These are phyloP conservation scores for Lupinus albus DNA, from an alignment of 306 rosid species.

Conservation along the genomic window DNA sequence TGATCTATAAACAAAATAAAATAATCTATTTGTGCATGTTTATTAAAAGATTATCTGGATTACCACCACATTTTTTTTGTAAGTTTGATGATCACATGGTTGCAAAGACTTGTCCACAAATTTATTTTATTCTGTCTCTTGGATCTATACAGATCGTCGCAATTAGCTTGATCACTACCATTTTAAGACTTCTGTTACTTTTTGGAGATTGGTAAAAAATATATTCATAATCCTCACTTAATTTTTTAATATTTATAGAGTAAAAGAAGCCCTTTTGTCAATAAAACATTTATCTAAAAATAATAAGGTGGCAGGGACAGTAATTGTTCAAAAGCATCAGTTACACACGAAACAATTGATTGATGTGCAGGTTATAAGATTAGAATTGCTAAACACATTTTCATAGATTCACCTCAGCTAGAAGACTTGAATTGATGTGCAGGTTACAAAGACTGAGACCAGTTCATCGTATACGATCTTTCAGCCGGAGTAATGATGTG, in stretches of 20 bases:
- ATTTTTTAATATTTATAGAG: constrained; percentile 13
- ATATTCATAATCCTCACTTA: constrained; percentile 16
- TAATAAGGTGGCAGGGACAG: constrained; percentile 41
- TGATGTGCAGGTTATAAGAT: constrained; percentile 30
- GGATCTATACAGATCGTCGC: background rate
- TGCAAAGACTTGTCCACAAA: constrained; percentile 4
- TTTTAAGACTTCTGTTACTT: constrained; percentile 1
- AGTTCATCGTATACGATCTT: constrained; percentile 70
- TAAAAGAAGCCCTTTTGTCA: constrained; percentile 30
- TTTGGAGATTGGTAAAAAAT: constrained; percentile 25
- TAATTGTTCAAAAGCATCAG: constrained; percentile 40
- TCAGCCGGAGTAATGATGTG: constrained; percentile 60
- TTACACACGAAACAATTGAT: constrained; percentile 42
- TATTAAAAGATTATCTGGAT: constrained; percentile 1
- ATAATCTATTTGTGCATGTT: background rate
- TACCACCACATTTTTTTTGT: constrained; percentile 1
- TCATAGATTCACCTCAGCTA: constrained; percentile 35
- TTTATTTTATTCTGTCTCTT: constrained; percentile 1
- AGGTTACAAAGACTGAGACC: constrained; percentile 84
- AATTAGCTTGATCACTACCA: constrained; percentile 6
- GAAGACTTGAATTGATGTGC: constrained; percentile 46
- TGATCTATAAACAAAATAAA: background rate
- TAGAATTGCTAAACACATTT: constrained; percentile 30
- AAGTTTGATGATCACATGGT: background rate
- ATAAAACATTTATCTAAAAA: constrained; percentile 36